Percentiles rank a stretch among this genome's conserved stretches.
phyloP scores from a whole-genome alignment of 495 filamentous ascomycete genomes.

The Oleoguttula mirabilis region DNA sequence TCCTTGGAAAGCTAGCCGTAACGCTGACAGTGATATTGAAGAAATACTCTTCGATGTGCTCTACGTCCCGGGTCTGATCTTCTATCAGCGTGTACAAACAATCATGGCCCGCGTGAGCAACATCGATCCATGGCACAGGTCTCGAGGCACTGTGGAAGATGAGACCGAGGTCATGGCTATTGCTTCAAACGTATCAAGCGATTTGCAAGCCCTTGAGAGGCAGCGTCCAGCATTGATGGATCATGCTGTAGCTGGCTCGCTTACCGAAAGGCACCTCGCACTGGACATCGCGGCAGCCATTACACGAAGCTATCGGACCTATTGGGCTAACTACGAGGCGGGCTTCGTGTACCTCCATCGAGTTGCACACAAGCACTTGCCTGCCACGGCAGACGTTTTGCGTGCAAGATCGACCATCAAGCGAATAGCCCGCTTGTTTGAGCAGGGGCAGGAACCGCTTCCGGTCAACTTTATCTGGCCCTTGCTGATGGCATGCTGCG shows the following conservation, averaged over 20 bases:
- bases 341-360: slow-evolving; percentile 35
- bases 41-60: slow-evolving; percentile 27
- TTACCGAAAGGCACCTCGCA: slow-evolving; percentile 31
- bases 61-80: slow-evolving; percentile 27
- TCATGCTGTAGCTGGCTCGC: slow-evolving; percentile 31
- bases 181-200: slow-evolving; percentile 22
- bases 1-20: not conserved
- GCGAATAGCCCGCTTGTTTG: slow-evolving; percentile 26
- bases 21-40: slow-evolving; percentile 23
- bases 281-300: slow-evolving; percentile 30
- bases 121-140: slow-evolving; percentile 30
- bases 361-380: slow-evolving; percentile 34
- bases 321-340: slow-evolving; percentile 33
- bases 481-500: slow-evolving; percentile 34
- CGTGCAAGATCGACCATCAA: slow-evolving; percentile 30
- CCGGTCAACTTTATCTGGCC: slow-evolving; percentile 36
- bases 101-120: slow-evolving; percentile 30
- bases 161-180: slow-evolving; percentile 29
- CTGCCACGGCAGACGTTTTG: slow-evolving; percentile 28
- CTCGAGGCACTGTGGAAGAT: slow-evolving; percentile 30
- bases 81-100: slow-evolving; percentile 32
- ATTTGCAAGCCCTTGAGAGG: slow-evolving; percentile 31
- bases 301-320: slow-evolving; percentile 32
- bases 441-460: slow-evolving; percentile 25
- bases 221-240: slow-evolving; percentile 33